phyloP scores from a whole-genome alignment of 331 rosid genomes.

The Acacia concinna region DNA sequence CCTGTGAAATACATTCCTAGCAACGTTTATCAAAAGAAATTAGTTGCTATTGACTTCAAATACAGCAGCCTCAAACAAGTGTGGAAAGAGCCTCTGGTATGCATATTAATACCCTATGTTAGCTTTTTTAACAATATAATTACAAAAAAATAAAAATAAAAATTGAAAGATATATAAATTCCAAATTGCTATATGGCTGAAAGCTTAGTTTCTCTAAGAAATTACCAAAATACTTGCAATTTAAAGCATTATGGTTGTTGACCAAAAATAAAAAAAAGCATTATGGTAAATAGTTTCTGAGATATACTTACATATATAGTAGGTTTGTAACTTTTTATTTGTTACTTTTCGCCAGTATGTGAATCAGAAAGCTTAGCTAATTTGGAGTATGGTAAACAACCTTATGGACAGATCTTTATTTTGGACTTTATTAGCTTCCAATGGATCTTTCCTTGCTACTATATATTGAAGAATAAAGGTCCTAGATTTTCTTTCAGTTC shows the following conservation, averaged over 20 bases:
- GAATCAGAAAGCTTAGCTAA: not conserved
- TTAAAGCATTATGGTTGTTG: too few species aligned
- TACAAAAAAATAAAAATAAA: not conserved
- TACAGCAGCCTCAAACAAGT: not conserved
- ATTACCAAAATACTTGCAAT: too few species aligned
- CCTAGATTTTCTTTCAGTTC: not conserved
- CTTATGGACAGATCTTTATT: not conserved
- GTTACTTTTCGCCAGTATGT: too few species aligned
- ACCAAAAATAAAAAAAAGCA: too few species aligned
- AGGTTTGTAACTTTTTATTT: too few species aligned
- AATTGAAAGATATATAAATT: not conserved
- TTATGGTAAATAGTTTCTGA: not conserved
- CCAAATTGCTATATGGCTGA: not conserved
- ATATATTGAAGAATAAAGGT: not conserved
- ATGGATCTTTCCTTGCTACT: not conserved
- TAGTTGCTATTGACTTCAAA: not conserved
- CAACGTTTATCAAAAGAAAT: not conserved
- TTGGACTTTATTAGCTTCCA: not conserved
- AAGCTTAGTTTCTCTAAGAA: too few species aligned
- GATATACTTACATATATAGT: too few species aligned
- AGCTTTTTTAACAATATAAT: not conserved
- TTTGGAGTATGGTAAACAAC: too few species aligned
- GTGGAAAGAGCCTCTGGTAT: not conserved
- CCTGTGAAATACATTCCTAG: not conserved
- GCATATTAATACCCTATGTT: not conserved